Percentiles rank a stretch among this genome's conserved stretches.
Evolutionary conservation across 2,329 filamentous ascomycete genomes (phyloP).

Genomic region (Colletotrichum noveboracense): DNA sequence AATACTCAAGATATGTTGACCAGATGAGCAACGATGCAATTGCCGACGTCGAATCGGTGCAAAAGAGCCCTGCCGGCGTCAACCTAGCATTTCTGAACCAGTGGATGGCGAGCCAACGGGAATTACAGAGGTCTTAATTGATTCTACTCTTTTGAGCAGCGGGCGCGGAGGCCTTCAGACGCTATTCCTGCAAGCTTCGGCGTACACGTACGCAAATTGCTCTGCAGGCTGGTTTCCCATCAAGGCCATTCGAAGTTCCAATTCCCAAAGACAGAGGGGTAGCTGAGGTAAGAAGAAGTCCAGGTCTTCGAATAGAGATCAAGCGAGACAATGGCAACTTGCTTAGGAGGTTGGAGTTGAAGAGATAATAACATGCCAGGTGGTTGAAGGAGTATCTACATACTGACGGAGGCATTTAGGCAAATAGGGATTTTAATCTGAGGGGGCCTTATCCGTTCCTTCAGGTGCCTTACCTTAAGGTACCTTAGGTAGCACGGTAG

Average conservation of each 20-base stretch:
- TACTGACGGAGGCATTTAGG: background rate
- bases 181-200: background rate
- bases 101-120: background rate
- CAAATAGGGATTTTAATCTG: background rate
- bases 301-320: background rate
- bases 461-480: too few species aligned
- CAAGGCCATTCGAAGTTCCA: background rate
- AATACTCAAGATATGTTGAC: background rate
- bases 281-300: background rate
- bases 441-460: background rate
- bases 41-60: background rate
- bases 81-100: background rate
- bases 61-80: background rate
- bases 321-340: background rate
- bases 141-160: background rate
- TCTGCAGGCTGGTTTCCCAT: background rate
- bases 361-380: background rate
- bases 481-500: too few species aligned
- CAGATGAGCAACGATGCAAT: background rate
- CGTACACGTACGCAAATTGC: background rate
- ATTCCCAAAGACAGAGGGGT: background rate
- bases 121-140: constrained; percentile 7
- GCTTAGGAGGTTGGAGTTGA: background rate
- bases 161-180: background rate
- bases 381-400: background rate